phyloP scores from a whole-genome alignment of 805 yeast genomes.

The Lachancea meyersii region DNA sequence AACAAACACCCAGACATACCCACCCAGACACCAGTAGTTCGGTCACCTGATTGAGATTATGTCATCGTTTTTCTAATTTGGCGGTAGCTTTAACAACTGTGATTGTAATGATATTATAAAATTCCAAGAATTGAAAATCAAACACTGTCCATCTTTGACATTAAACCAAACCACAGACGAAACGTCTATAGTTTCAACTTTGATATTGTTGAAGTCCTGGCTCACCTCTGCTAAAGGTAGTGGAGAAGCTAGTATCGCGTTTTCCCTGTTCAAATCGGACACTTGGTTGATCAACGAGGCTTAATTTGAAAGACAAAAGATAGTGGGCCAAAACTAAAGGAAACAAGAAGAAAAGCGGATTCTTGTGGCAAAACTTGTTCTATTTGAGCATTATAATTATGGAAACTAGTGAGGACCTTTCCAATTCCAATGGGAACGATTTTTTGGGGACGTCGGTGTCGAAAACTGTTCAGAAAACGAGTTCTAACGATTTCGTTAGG shows the following conservation, averaged over 20 bases:
- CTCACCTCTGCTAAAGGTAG: not conserved
- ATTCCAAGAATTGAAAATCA: too few relatives aligned
- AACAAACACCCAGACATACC: too few relatives aligned
- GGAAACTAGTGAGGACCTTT: conserved; percentile 3
- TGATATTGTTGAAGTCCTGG: not conserved
- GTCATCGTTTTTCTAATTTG: too few relatives aligned
- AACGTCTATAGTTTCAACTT: not conserved
- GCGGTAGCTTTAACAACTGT: too few relatives aligned
- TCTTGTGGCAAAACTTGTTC: too few relatives aligned
- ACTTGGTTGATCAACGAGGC: too few relatives aligned
- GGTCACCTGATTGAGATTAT: too few relatives aligned
- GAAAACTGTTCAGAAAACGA: conserved; percentile 4
- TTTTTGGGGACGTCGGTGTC: not conserved
- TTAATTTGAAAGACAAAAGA: not conserved
- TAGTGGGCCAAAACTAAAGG: not conserved
- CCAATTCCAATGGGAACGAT: conserved; percentile 4
- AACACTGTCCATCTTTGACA: too few relatives aligned
- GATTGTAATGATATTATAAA: too few relatives aligned
- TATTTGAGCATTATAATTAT: too few relatives aligned
- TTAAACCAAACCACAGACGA: not conserved
- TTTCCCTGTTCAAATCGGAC: not conserved
- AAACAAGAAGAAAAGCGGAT: too few relatives aligned
- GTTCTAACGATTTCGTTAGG: conserved; percentile 71
- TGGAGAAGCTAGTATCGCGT: not conserved
- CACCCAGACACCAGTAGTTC: too few relatives aligned